Evolutionary conservation across 2,329 filamentous ascomycete species (phyloP), one percentile per base, ranked within the genome.

Genomic region (Phyllosticta capitalensis): DNA sequence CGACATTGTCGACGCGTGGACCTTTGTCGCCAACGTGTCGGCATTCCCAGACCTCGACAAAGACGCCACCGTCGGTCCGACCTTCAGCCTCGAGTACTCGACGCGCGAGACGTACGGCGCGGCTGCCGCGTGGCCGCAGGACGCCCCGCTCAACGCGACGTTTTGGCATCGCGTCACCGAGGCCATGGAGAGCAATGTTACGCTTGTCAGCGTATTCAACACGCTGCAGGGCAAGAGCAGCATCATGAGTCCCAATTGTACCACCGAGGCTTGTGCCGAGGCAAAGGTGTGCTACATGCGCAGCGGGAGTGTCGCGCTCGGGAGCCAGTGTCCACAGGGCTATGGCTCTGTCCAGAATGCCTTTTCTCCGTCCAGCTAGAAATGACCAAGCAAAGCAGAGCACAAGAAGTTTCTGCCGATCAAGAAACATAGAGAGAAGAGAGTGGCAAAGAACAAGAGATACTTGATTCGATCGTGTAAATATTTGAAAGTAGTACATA

Each of bases 251-350:
- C 80, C 81, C 0, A 78, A 79, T 49, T 83, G 81, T 62, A 79
- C 78, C 2, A 81, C 68, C 61, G 68, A 68, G 33, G 79, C 73
- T 2, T 84, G 82, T 66, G 76, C 76, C 2, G 65, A 70, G 53
- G 81, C 81, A 1, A 83, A 82, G 71, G 71, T 83, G 17, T 84
- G 82, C 63, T 84, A 84, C 65, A 84, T 84, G 73, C 70, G 82
- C 45, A 79, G 76, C 68, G 82, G 80, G 2, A 83, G 79, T 65
- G 76, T 74, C 21, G 75, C 78, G 0, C 64, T 84, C 55, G 81
- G 81, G 0, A 73, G 68, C 57, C 67, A 74, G 57, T 84, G 82
- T 69, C 75, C 77, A 2, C 79, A 80, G 63, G 81, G 81, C 12
- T 58, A 74, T 63, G 71, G 69, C 2, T 76, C 73, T 55, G 73